Evolutionary conservation across 2,329 filamentous ascomycete species (phyloP).

Genomic region (Didymellaceae sp.): DNA sequence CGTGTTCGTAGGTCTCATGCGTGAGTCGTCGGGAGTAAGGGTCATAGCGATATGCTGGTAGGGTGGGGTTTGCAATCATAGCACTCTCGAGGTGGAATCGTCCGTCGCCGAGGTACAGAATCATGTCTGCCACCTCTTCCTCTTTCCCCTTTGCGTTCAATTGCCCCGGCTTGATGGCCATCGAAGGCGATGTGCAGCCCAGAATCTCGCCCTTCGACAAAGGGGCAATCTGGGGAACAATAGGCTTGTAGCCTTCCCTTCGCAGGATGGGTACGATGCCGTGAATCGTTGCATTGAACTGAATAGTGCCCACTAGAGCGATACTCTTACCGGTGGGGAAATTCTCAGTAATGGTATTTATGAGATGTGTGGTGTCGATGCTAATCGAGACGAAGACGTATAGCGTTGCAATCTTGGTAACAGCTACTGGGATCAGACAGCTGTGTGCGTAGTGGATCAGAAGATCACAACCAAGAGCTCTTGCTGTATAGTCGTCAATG

Average conservation of each 20-base stretch:
- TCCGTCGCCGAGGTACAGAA: constrained; percentile 90
- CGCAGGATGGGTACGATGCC: constrained; percentile 79
- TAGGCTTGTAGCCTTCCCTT: constrained; percentile 79
- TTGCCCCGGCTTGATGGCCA: constrained; percentile 43
- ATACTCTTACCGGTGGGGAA: constrained; percentile 85
- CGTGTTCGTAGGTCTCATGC: constrained; percentile 88
- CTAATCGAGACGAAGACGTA: constrained; percentile 99
- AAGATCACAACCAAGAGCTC: constrained; percentile 91
- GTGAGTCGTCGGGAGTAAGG: constrained; percentile 93
- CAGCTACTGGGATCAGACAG: constrained; percentile 93
- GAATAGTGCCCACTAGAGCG: constrained; percentile 94
- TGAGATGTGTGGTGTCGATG: constrained; percentile 87
- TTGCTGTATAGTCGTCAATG: constrained; percentile 96
- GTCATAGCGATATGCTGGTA: constrained; percentile 95
- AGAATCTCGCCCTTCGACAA: constrained; percentile 94
- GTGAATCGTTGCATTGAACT: constrained; percentile 97
- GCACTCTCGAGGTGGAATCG: constrained; percentile 96
- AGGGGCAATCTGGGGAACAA: constrained; percentile 91
- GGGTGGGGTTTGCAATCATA: constrained; percentile 95
- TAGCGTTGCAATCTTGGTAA: constrained; percentile 94
- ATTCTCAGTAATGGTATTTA: constrained; percentile 87
- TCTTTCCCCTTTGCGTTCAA: constrained; percentile 56
- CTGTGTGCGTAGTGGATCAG: constrained; percentile 97
- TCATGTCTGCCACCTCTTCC: constrained; percentile 64
- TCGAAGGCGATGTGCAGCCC: constrained; percentile 86